Percentiles rank a stretch among this genome's conserved stretches.
Conservation (phyloP, 2,329 filamentous ascomycete species). For the Microascus cirrosus region DNA sequence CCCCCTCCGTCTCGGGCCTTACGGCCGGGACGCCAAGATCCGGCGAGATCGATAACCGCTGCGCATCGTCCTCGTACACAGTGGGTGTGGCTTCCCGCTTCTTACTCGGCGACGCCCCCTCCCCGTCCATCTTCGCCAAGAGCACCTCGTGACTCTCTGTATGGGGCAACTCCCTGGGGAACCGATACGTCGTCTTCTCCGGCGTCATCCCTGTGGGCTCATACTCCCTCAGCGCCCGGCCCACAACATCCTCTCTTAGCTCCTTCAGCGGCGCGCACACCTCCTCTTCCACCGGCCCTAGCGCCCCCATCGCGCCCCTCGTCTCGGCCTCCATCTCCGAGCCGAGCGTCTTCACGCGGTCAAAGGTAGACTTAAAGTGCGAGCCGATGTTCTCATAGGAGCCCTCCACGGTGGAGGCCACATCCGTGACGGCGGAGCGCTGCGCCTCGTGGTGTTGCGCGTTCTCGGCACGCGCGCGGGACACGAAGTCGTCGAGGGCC, state of each 20-base stretch:
- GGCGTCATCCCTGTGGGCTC: constrained; percentile 78
- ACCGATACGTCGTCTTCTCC: constrained; percentile 69
- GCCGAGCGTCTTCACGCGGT: constrained; percentile 57
- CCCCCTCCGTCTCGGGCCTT: neutral
- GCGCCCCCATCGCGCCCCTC: constrained; percentile 42
- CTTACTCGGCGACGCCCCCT: neutral
- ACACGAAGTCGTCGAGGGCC: constrained; percentile 82
- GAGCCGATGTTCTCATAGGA: constrained; percentile 62
- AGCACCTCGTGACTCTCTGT: constrained; percentile 44
- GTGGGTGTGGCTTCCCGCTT: neutral
- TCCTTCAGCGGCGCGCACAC: constrained; percentile 59
- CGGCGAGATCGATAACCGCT: neutral
- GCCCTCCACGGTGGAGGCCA: constrained; percentile 58
- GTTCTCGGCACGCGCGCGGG: constrained; percentile 71
- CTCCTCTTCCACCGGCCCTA: constrained; percentile 47
- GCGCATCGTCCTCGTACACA: neutral
- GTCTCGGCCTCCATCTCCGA: constrained; percentile 54
- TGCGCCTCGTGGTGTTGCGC: constrained; percentile 64
- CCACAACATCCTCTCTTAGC: constrained; percentile 58
- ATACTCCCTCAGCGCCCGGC: constrained; percentile 65
- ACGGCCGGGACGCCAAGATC: constrained; percentile 7
- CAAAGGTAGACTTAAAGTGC: constrained; percentile 59
- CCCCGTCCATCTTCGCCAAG: constrained; percentile 24
- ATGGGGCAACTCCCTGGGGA: constrained; percentile 65
- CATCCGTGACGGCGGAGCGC: constrained; percentile 47